Conservation (phyloP, 169 alveolate species). For the Plasmodium fragile region DNA sequence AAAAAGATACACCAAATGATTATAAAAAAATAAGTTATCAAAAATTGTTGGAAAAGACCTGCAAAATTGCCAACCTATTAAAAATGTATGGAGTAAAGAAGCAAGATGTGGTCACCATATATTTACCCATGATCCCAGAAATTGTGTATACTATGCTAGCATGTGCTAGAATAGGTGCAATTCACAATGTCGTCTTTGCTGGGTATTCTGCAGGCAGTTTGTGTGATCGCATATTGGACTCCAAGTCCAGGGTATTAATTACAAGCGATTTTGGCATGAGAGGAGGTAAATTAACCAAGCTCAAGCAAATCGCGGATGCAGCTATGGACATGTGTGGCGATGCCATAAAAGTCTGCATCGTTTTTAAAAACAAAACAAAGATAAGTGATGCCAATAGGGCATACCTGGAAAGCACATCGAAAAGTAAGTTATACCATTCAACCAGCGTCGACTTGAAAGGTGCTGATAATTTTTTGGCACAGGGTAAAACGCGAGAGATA, state of each 20-base stretch:
- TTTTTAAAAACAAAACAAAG: constrained; percentile 84
- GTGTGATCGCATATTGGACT: constrained; percentile 93
- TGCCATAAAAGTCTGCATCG: constrained; percentile 84
- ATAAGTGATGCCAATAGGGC: not conserved
- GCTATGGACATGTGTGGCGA: constrained; percentile 86
- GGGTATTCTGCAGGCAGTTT: constrained; percentile 97
- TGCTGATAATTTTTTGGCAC: not conserved
- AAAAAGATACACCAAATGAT: constrained; percentile 90
- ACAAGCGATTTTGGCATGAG: constrained; percentile 93
- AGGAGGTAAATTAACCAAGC: constrained; percentile 90
- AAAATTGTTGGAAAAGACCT: constrained; percentile 85
- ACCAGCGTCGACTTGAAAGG: not conserved
- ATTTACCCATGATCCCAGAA: constrained; percentile 97
- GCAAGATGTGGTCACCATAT: constrained; percentile 96
- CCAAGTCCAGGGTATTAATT: constrained; percentile 88
- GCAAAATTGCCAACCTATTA: constrained; percentile 93
- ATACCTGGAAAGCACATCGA: constrained; percentile 7
- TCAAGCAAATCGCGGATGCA: constrained; percentile 90
- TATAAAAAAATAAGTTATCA: constrained; percentile 84
- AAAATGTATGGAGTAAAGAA: constrained; percentile 92
- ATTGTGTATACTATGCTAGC: constrained; percentile 94
- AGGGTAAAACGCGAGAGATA: not conserved
- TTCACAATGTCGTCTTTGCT: constrained; percentile 97
- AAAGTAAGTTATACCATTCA: constrained; percentile 21
- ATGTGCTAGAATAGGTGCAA: constrained; percentile 98